These are phyloP conservation scores for Phlebopus sp. DNA, from an alignment of 1,284 basidiomycete species.

Conservation along the genomic window DNA sequence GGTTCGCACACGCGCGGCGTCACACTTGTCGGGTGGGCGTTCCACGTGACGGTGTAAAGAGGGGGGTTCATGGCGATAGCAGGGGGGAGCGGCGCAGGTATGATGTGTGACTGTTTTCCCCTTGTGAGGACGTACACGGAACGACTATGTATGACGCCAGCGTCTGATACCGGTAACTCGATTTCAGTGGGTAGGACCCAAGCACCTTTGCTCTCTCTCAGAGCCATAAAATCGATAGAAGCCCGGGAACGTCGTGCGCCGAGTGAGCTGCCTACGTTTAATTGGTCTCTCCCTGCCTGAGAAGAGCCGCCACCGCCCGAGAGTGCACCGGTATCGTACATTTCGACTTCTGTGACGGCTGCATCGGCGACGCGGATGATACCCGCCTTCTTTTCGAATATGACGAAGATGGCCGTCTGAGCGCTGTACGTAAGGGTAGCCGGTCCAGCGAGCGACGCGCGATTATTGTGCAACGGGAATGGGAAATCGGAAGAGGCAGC, in stretches of 20 bases:
- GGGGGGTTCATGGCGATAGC: constrained; percentile 47
- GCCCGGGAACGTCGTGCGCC: constrained; percentile 43
- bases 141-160: constrained; percentile 24
- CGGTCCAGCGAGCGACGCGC: constrained; percentile 19
- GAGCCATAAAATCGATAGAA: constrained; percentile 50
- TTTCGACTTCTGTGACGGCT: constrained; percentile 71
- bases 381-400: constrained; percentile 80
- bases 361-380: constrained; percentile 76
- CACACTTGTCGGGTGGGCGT: constrained; percentile 53
- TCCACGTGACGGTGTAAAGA: constrained; percentile 57
- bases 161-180: constrained; percentile 42
- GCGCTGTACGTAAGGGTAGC: constrained; percentile 50
- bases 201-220: constrained; percentile 42
- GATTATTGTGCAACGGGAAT: constrained; percentile 13
- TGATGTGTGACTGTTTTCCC: constrained; percentile 64
- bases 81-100: constrained; percentile 64
- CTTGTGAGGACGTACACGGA: constrained; percentile 64
- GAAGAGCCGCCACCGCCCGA: constrained; percentile 24
- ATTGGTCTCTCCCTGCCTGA: constrained; percentile 19
- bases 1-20: constrained; percentile 48
- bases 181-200: constrained; percentile 57
- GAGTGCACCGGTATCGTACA: constrained; percentile 48
- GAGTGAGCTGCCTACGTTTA: constrained; percentile 18
- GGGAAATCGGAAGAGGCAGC: constrained; percentile 23
- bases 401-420: constrained; percentile 71